Conservation (phyloP, 2,329 filamentous ascomycete species). For the Colletotrichum filicis region DNA sequence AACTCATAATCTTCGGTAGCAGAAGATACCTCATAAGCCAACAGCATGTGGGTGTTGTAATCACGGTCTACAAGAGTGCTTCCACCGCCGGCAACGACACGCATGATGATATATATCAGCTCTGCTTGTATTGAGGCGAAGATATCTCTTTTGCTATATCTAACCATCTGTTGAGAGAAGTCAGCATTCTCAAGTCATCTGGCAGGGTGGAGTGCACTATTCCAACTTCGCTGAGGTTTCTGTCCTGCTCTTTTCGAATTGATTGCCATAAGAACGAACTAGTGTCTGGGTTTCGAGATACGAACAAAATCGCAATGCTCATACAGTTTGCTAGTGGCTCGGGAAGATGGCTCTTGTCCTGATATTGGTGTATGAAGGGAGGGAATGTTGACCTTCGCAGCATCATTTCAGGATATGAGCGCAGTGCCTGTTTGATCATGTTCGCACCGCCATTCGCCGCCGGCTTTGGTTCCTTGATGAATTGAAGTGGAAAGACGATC, state of each 20-base stretch:
- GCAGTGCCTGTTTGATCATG: constrained; percentile 14
- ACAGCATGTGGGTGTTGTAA: constrained; percentile 20
- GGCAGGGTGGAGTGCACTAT: background rate
- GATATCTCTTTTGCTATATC: background rate
- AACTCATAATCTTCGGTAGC: background rate
- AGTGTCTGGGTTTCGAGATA: constrained; percentile 16
- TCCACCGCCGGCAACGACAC: constrained; percentile 16
- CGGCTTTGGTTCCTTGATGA: background rate
- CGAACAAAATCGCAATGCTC: constrained; percentile 21
- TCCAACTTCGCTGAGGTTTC: constrained; percentile 11
- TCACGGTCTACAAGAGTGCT: background rate
- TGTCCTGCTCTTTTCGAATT: constrained; percentile 19
- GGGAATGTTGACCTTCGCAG: constrained; percentile 29
- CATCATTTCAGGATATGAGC: constrained; percentile 29
- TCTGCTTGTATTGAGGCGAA: constrained; percentile 28
- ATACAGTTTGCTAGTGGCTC: constrained; percentile 26
- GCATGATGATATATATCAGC: constrained; percentile 32
- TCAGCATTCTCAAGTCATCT: background rate
- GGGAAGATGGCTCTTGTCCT: constrained; percentile 18
- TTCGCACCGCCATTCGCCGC: background rate
- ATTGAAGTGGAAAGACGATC: background rate
- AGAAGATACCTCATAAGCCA: constrained; percentile 15
- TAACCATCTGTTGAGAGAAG: background rate
- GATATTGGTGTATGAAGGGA: constrained; percentile 28
- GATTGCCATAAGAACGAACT: constrained; percentile 21